Percentiles rank a stretch among this genome's conserved stretches.
phyloP scores from a whole-genome alignment of 2,329 filamentous ascomycete species.

The Arthrocladium fulminans region DNA sequence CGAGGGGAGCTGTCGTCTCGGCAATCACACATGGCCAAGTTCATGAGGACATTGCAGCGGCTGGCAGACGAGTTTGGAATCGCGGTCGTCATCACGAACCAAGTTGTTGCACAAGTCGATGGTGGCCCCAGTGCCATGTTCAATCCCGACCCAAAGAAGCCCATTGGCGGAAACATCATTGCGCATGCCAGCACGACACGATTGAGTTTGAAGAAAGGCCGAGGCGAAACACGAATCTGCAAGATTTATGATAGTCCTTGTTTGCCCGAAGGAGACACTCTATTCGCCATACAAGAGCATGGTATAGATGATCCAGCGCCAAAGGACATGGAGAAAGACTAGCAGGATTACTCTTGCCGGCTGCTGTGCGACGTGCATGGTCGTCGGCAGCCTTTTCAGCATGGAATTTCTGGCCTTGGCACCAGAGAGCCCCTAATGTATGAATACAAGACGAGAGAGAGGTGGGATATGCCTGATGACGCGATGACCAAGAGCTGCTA shows the following conservation, averaged over 20 bases:
- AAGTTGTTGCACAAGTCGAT: constrained; percentile 96
- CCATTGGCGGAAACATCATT: constrained; percentile 97
- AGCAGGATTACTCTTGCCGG: background rate
- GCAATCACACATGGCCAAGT: constrained; percentile 51
- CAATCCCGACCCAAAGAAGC: constrained; percentile 98
- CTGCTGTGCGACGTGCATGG: background rate
- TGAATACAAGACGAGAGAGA: constrained; percentile 10
- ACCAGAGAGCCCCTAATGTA: constrained; percentile 8
- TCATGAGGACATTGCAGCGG: constrained; percentile 40
- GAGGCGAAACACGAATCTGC: constrained; percentile 90
- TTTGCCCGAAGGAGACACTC: constrained; percentile 86
- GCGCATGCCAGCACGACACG: constrained; percentile 93
- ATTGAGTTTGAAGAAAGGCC: constrained; percentile 88
- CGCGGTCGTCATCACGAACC: constrained; percentile 96
- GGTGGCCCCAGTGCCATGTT: constrained; percentile 96
- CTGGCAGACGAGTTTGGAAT: constrained; percentile 76
- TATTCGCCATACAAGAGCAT: constrained; percentile 95
- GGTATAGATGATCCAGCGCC: constrained; percentile 92
- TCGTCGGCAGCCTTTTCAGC: background rate
- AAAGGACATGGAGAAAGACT: constrained; percentile 87
- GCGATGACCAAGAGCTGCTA: background rate
- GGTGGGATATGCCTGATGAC: constrained; percentile 1
- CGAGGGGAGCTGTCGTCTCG: constrained; percentile 91
- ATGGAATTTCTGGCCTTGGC: constrained; percentile 6
- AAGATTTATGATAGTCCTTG: constrained; percentile 99